Base-by-base conservation (phyloP, 345 rosid species). In the Citrus mangshanensis region DNA sequence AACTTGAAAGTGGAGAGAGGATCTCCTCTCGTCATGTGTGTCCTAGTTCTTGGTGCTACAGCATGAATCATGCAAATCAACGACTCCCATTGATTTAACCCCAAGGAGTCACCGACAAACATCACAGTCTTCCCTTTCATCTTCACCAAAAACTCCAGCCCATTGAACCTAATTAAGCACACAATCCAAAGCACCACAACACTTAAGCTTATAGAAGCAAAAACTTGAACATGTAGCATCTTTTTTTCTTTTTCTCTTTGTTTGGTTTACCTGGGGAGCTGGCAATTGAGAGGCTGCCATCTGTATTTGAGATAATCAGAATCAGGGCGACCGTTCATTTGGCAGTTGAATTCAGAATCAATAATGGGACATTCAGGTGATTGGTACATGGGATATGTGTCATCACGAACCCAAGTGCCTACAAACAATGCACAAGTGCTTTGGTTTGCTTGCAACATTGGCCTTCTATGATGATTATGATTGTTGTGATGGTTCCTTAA, bases 71-170 rank as follows among this genome's bases (percentile, higher is more conserved):
- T 79, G 71, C 99, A 96, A 65, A 89, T 86, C 89, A 96, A 83
- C 37, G 99, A 94, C 86, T 95, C 93, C 95, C 94, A 95, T 81
- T 95, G 99, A 75, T 95, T 93, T 79, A 91, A 84, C 5, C 98
- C 95, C 51, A 96, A 78, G 1, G 99, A 96, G 79, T 94, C 99
- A 69, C 99, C 99, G 51, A 94, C 99, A 78, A 94, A 94, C 97
- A 94, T 91, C 81, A 96, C 80, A 0, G 82, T 88, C 87, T 87
- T 93, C 83, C 93, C 92, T 70, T 83, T 87, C 98, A 93, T 89
- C 72, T 84, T 86, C 64, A 32, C 67, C 85, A 96, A 70, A 87
- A 93, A 94, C 38, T 91, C 88, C 42, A 84, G 75, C 73, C 98
- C 99, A 77, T 87, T 70, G 82, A 96, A 95, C 81, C 99, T 95